Evolutionary conservation across 2,329 filamentous ascomycete species (phyloP), one percentile per base, ranked within the genome.

Genomic region (Neonectria neomacrospora): DNA sequence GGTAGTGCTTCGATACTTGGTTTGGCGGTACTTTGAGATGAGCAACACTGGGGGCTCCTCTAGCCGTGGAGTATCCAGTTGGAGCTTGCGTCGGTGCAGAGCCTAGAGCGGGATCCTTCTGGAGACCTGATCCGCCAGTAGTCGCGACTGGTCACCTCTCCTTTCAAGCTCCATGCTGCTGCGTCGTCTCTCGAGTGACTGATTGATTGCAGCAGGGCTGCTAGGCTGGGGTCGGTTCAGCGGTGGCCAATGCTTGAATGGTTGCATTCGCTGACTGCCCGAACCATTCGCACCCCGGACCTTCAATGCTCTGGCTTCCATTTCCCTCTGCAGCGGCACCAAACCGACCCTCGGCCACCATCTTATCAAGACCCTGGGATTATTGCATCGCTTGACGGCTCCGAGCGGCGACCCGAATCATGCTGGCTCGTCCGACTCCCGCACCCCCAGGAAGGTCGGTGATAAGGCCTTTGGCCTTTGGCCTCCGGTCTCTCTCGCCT

Each of bases 391-490:
- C 28, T 32, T 8, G 16, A 32, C 26, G 32, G 30, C 28, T 12
- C 9, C 18, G 28, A 32, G 28, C 47, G 14, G 8, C 41, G 42
- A 39, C 28, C 23, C 30, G 32, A 56, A 54, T 53, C 14, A 37
- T 37, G 34, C 16, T 37, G 7, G 14, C 6, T 37, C 34, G 34
- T n/a, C 34, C 34, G 34, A 14, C 30, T 41, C 39, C 37, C 34
- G 65, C 50, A 59, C 48, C 41, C 48, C 64, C 53, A 30, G 42
- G 50, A 26, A 44, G 39, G 20, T 60, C 47, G 39, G 62, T 58
- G 69, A 71, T 71, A 72, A 72, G 54, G 69, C 48, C 54, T 50
- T 45, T 41, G 26, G 28, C 42, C 37, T 28, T 16, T 53, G 47
- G 47, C 45, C 18, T 50, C 28, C 12, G 32, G 48, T 54, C 39